Evolutionary conservation across 2,329 filamentous ascomycete genomes (phyloP).

Genomic region (Microthyrium microscopicum): DNA sequence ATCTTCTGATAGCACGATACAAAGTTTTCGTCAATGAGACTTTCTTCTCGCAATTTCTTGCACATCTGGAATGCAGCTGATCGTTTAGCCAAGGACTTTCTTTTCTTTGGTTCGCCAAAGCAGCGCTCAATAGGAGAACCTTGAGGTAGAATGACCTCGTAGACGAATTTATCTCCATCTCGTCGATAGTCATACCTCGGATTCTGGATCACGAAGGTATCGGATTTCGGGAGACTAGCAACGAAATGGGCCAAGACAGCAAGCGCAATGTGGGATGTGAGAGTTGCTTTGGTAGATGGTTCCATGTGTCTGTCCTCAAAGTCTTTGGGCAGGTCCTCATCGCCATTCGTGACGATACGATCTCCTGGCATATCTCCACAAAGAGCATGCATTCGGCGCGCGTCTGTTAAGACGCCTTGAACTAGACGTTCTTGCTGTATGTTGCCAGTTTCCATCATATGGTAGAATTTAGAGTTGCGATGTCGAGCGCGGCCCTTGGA

Average conservation of each 20-base stretch:
- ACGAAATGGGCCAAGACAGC: constrained; percentile 58
- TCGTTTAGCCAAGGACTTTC: constrained; percentile 67
- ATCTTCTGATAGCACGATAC: constrained; percentile 55
- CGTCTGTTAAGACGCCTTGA: constrained; percentile 41
- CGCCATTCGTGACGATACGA: too few relatives aligned
- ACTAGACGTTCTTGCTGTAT: constrained; percentile 39
- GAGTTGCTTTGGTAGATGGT: too few relatives aligned
- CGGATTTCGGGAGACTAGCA: constrained; percentile 42
- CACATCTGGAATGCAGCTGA: constrained; percentile 81
- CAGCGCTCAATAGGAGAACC: constrained; percentile 53
- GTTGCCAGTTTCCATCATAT: constrained; percentile 66
- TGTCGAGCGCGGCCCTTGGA: constrained; percentile 77
- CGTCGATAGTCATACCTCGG: constrained; percentile 31
- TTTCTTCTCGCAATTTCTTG: constrained; percentile 45
- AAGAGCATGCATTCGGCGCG: constrained; percentile 52
- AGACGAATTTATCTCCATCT: constrained; percentile 45
- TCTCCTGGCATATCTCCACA: constrained; percentile 61
- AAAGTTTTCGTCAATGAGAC: constrained; percentile 56
- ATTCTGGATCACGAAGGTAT: constrained; percentile 15
- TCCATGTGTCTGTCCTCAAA: too few relatives aligned
- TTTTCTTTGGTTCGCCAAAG: constrained; percentile 44
- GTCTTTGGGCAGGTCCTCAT: too few relatives aligned
- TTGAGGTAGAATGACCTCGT: constrained; percentile 65
- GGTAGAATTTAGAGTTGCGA: constrained; percentile 59
- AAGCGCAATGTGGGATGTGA: constrained; percentile 63